These are phyloP conservation scores for Cornus suecica DNA, from an alignment of 148 eudicot species.

Conservation along the genomic window DNA sequence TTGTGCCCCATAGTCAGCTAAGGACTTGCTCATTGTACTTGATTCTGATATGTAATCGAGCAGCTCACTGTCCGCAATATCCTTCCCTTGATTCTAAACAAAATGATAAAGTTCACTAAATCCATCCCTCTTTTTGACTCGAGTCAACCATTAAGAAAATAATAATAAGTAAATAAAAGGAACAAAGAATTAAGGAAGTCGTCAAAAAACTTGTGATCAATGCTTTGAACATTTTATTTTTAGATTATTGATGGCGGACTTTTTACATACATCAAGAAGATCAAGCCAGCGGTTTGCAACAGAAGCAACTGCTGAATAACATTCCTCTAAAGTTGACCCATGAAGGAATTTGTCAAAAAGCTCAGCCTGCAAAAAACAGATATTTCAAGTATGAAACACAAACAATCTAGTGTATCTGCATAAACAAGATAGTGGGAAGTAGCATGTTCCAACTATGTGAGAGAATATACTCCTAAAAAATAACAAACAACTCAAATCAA, in stretches of 20 bases:
- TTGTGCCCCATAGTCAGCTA: slow-evolving; percentile 92
- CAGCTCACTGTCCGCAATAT: slow-evolving; percentile 90
- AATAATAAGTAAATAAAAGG: background rate
- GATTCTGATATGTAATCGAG: slow-evolving; percentile 96
- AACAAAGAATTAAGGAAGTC: slow-evolving; percentile 6
- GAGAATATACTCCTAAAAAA: background rate
- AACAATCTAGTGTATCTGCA: slow-evolving; percentile 4
- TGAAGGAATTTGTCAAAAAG: slow-evolving; percentile 91
- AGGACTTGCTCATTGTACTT: slow-evolving; percentile 99
- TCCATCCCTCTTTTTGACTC: background rate
- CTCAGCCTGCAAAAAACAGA: slow-evolving; percentile 72
- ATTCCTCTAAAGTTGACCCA: slow-evolving; percentile 91
- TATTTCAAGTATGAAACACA: slow-evolving; percentile 5
- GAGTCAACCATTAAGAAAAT: background rate
- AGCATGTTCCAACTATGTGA: slow-evolving; percentile 7
- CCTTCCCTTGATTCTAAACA: slow-evolving; percentile 86
- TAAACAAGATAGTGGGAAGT: background rate
- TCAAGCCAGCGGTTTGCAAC: slow-evolving; percentile 99
- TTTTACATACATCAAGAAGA: slow-evolving; percentile 87
- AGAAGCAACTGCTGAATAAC: slow-evolving; percentile 89
- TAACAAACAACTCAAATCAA: background rate
- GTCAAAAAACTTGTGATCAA: background rate
- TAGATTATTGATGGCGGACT: background rate
- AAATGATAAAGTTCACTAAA: slow-evolving; percentile 17
- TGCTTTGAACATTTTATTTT: background rate